These are phyloP conservation scores for Debaryomyces prosopidis DNA, from an alignment of 805 yeast genomes.

Conservation along the genomic window DNA sequence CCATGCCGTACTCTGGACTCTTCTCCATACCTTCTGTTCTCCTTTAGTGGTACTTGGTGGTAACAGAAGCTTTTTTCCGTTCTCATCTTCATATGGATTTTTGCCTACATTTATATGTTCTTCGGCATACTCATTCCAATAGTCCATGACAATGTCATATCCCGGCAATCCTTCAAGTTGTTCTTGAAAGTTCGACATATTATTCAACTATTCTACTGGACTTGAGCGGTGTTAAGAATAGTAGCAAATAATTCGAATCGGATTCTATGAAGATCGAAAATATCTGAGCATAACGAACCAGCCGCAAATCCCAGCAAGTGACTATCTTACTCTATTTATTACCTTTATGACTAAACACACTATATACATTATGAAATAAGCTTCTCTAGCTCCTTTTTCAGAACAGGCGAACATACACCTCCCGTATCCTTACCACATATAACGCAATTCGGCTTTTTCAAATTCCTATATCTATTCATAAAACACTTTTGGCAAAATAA, in stretches of 20 bases:
- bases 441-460: slow-evolving; percentile 45
- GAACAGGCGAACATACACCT: slow-evolving; percentile 59
- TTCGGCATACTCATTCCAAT: slow-evolving; percentile 66
- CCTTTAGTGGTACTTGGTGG: slow-evolving; percentile 47
- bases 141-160: slow-evolving; percentile 53
- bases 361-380: slow-evolving; percentile 5
- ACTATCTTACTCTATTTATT: too few species aligned
- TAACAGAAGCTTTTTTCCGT: slow-evolving; percentile 61
- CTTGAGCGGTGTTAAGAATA: slow-evolving; percentile 45
- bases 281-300: too few species aligned
- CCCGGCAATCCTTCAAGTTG: slow-evolving; percentile 53
- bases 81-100: slow-evolving; percentile 64
- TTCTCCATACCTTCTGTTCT: slow-evolving; percentile 71
- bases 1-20: slow-evolving; percentile 81
- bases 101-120: slow-evolving; percentile 46
- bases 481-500: slow-evolving; percentile 66
- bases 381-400: slow-evolving; percentile 26
- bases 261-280: too few species aligned
- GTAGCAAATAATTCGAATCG: too few species aligned
- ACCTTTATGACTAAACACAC: too few species aligned
- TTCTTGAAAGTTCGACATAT: slow-evolving; percentile 24
- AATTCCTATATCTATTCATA: slow-evolving; percentile 42
- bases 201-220: slow-evolving; percentile 26
- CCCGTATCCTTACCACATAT: slow-evolving; percentile 62
- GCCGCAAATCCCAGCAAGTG: too few species aligned